Evolutionary conservation across 495 filamentous ascomycete species (phyloP).

Genomic region (Neurospora sp.): DNA sequence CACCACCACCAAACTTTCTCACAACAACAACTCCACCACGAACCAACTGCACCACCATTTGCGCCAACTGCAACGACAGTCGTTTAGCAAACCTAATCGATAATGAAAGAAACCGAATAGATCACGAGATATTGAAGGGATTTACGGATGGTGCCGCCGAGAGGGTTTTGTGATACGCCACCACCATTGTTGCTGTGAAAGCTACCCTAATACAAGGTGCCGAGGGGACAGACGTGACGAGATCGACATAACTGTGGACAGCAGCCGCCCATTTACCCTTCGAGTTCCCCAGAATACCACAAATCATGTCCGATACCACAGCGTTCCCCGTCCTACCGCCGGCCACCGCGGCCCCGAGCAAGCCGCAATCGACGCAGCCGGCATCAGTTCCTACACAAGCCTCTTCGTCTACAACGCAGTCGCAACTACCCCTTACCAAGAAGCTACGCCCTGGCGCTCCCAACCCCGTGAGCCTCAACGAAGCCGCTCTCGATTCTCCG

Average conservation of each 20-base stretch:
- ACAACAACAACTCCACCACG: neutral
- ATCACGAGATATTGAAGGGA: neutral
- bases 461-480: constrained; percentile 78
- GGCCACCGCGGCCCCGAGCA: neutral
- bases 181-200: neutral
- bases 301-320: neutral
- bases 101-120: neutral
- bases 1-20: neutral
- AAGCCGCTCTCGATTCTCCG: constrained; percentile 91
- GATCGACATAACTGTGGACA: neutral
- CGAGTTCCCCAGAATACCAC: neutral
- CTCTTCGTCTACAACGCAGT: neutral
- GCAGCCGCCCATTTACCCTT: neutral
- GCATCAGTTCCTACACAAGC: neutral
- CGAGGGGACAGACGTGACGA: neutral
- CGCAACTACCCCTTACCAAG: constrained; percentile 17
- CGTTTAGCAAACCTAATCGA: neutral
- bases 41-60: neutral
- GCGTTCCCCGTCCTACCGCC: neutral
- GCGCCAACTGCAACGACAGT: neutral
- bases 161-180: neutral
- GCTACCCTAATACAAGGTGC: neutral
- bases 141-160: neutral
- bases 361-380: neutral
- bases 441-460: constrained; percentile 27